A percentile compares a stretch with the other conserved stretches of the same genome.
Evolutionary conservation across 225 moss, liverwort and hornwort species (phyloP).

Genomic region (Rhytidiadelphus loreus): DNA sequence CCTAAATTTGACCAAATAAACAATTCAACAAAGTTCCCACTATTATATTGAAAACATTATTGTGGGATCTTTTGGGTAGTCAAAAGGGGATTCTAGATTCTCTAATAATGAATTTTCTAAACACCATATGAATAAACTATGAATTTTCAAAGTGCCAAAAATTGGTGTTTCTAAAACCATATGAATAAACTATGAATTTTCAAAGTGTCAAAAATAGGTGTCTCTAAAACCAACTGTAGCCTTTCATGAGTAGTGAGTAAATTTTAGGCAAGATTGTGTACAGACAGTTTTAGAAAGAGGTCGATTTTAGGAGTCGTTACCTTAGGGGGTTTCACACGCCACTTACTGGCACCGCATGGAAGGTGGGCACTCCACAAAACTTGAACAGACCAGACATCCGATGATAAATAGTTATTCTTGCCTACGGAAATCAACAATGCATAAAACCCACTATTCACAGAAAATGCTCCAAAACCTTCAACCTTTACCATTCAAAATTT

Average conservation of each 20-base stretch:
- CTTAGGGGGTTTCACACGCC: neutral
- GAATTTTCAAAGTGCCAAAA: neutral
- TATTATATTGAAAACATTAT: no score
- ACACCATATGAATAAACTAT: neutral
- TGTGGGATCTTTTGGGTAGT: no score
- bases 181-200: neutral
- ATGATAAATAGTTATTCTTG: neutral
- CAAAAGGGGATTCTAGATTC: neutral
- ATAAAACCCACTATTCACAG: neutral
- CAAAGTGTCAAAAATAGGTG: neutral
- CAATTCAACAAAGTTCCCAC: no score
- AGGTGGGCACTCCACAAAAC: neutral
- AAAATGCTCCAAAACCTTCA: neutral
- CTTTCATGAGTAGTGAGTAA: neutral
- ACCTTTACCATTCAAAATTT: neutral
- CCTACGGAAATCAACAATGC: neutral
- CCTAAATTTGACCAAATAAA: no score
- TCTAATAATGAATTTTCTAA: neutral
- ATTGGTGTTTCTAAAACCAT: neutral
- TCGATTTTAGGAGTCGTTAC: neutral
- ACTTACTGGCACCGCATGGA: neutral
- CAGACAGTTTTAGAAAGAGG: neutral
- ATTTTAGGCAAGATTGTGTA: neutral
- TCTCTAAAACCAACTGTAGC: neutral
- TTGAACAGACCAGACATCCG: neutral